phyloP scores from a whole-genome alignment of 2,329 filamentous ascomycete genomes.

The Nannizziopsis arthrosporioides region DNA sequence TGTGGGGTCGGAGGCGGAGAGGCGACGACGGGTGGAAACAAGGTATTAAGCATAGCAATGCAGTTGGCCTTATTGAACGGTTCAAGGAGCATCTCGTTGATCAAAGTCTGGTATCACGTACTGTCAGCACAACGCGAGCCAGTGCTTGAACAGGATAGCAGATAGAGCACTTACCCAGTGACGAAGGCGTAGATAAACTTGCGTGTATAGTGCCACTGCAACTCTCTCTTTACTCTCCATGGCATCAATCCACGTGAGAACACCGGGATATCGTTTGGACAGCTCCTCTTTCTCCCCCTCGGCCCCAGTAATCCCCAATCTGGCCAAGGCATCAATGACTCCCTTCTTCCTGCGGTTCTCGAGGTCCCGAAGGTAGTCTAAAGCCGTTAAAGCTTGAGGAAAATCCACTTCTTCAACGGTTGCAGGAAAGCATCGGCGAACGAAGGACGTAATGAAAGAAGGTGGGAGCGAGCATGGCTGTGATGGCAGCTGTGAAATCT shows the following conservation, averaged over 20 bases:
- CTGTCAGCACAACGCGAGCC: constrained; percentile 3
- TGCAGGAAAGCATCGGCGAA: constrained; percentile 47
- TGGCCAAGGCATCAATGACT: constrained; percentile 42
- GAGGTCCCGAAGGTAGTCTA: constrained; percentile 55
- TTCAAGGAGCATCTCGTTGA: constrained; percentile 52
- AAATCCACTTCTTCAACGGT: constrained; percentile 51
- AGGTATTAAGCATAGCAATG: constrained; percentile 56
- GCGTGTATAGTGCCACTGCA: constrained; percentile 47
- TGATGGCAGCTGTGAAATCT: constrained; percentile 47
- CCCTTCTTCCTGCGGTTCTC: constrained; percentile 50
- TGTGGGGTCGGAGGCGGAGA: constrained; percentile 39
- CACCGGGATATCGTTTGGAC: constrained; percentile 42
- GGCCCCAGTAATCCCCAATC: constrained; percentile 42
- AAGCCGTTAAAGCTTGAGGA: constrained; percentile 51
- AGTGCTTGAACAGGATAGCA: not conserved
- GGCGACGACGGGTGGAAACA: constrained; percentile 47
- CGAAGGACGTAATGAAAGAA: constrained; percentile 50
- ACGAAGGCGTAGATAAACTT: constrained; percentile 50
- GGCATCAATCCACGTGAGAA: constrained; percentile 44
- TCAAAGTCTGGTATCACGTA: constrained; percentile 40
- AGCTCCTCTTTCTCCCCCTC: constrained; percentile 41
- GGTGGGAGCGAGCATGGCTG: constrained; percentile 53
- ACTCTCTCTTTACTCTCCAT: constrained; percentile 42
- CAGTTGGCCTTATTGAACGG: constrained; percentile 56
- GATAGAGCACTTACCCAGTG: constrained; percentile 44